Evolutionary conservation across 1,284 basidiomycete genomes (phyloP).

Genomic region (Papiliotrema fonsecae): DNA sequence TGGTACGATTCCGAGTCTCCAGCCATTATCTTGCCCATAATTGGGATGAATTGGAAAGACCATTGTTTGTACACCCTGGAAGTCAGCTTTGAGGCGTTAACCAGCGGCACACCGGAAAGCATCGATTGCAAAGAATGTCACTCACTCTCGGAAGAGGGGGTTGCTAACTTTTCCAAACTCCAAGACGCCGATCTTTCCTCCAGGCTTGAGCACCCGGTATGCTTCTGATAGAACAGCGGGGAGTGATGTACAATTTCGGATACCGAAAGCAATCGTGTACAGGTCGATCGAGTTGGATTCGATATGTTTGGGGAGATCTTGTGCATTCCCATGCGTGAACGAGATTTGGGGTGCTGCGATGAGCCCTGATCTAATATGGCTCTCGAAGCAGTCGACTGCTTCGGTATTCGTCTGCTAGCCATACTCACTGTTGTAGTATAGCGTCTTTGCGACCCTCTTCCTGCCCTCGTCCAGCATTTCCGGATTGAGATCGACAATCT

Average conservation of each 20-base stretch:
- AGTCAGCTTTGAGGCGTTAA: background rate
- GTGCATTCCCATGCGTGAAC: constrained; percentile 92
- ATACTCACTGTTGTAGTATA: constrained; percentile 87
- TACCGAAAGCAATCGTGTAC: constrained; percentile 98
- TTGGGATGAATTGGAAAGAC: constrained; percentile 92
- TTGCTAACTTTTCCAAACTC: constrained; percentile 95
- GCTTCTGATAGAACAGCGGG: constrained; percentile 85
- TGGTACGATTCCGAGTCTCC: constrained; percentile 94
- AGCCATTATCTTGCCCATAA: constrained; percentile 91
- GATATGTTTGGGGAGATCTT: constrained; percentile 62
- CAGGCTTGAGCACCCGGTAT: constrained; percentile 90
- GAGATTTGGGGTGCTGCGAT: constrained; percentile 79
- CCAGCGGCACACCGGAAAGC: background rate
- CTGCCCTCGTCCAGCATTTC: constrained; percentile 93
- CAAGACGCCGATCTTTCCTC: constrained; percentile 90
- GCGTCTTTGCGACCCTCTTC: constrained; percentile 85
- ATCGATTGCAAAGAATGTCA: constrained; percentile 1
- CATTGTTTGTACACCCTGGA: constrained; percentile 85
- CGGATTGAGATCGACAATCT: constrained; percentile 90
- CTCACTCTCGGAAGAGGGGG: constrained; percentile 78
- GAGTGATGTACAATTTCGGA: constrained; percentile 94
- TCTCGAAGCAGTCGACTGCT: background rate
- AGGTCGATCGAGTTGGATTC: constrained; percentile 81
- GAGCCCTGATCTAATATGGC: background rate
- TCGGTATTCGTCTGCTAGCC: background rate